These are phyloP conservation scores for Gamarada debralockiae DNA, from an alignment of 495 filamentous ascomycete genomes.

Conservation along the genomic window DNA sequence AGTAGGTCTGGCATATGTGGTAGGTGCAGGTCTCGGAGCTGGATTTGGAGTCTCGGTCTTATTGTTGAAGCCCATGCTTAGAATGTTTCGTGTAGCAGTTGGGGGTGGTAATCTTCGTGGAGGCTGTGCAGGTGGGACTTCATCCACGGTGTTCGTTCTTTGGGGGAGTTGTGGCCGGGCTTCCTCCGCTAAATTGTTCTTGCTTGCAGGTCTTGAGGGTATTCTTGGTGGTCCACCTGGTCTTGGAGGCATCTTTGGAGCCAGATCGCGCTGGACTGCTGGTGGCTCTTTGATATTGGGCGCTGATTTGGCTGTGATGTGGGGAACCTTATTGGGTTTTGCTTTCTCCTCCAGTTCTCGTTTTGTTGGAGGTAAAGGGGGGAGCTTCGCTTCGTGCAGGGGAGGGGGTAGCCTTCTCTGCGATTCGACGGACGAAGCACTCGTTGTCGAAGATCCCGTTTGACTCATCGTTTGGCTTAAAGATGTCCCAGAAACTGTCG, in stretches of 20 bases:
- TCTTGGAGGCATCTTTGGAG: constrained; percentile 19
- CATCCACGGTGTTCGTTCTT: neutral
- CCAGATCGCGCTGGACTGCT: constrained; percentile 12
- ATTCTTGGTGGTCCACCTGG: constrained; percentile 12
- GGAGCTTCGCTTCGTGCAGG: constrained; percentile 44
- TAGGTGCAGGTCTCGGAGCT: constrained; percentile 7
- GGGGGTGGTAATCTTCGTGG: constrained; percentile 18
- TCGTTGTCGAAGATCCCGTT: neutral
- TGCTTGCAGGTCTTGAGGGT: constrained; percentile 9
- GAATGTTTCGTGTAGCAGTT: constrained; percentile 2
- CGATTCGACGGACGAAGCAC: constrained; percentile 9
- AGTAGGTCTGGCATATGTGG: neutral
- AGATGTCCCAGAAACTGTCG: constrained; percentile 18
- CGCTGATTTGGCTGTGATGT: constrained; percentile 16
- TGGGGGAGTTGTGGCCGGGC: neutral
- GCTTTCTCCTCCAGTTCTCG: constrained; percentile 20
- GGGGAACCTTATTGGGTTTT: constrained; percentile 8
- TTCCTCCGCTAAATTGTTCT: neutral
- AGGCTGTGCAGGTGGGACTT: constrained; percentile 3
- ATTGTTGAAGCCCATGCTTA: constrained; percentile 23
- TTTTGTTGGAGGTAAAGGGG: constrained; percentile 33
- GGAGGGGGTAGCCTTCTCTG: constrained; percentile 42
- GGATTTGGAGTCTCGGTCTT: constrained; percentile 14
- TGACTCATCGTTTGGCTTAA: constrained; percentile 5
- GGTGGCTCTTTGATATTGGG: constrained; percentile 15